Evolutionary conservation across 2,329 filamentous ascomycete genomes (phyloP), one percentile per base, ranked within the genome.

Genomic region (Colletotrichum tamarilloi): DNA sequence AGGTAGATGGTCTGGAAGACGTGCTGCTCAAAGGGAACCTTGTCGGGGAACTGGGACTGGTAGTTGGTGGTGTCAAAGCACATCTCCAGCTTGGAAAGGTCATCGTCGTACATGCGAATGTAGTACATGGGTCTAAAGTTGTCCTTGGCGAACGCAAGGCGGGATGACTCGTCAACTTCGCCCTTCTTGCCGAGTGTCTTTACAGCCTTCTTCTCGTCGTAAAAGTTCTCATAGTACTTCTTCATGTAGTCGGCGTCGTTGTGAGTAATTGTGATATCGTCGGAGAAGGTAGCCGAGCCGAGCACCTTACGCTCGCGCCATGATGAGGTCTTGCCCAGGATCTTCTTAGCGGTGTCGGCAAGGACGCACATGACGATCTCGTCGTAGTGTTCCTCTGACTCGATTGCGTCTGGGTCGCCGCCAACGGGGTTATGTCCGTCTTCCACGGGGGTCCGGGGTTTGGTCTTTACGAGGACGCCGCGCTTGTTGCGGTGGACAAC

Each of bases 1-100:
- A 91, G 83, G 75, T 88, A 91, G 72, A 91, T 91, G 0, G 89
- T 83, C 73, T 75, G 74, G 62, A 75, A 75, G 4, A 82, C 79
- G 67, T 82, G 82, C 72, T 80, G 78, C 74, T 82, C 80, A 53
- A 83, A 83, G 0, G 82, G 80, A 1, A 82, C 81, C 24, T 77
- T 75, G 38, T 80, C 81, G 1, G 90, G 88, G 77, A 94, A 93
- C 77, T 94, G 92, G 35, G 89, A 86, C 78, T 94, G 92, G 81
- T 93, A 93, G 79, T 93, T 92, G 7, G 90, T 91, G 80, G 90
- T 92, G 80, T 93, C 91, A 80, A 93, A 93, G 77, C 88, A 91
- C 89, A 91, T 91, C 79, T 91, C 90, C 2, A 91, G 85, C 78
- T 90, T 90, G 9, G 83, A 86, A 4, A 83, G 82, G 77, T 90